These are phyloP conservation scores for Harrya chromipes DNA, from an alignment of 768 basidiomycete species.

Conservation along the genomic window DNA sequence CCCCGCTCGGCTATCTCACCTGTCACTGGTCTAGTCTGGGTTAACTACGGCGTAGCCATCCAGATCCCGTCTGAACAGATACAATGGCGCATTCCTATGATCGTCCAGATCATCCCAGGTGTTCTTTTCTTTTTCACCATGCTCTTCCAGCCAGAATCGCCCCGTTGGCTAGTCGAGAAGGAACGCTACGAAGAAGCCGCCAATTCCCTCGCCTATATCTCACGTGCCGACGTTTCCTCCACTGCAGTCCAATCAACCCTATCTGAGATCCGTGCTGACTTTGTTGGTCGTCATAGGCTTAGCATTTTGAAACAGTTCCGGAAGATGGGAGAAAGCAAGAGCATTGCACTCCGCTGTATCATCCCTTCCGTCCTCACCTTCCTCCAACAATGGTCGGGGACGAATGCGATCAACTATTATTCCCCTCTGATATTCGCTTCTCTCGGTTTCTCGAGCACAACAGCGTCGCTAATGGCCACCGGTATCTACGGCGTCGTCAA, in stretches of 20 bases:
- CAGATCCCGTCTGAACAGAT: slow-evolving; percentile 26
- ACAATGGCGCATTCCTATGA: slow-evolving; percentile 40
- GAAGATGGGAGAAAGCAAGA: slow-evolving; percentile 34
- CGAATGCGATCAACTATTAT: slow-evolving; percentile 43
- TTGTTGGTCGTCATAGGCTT: slow-evolving; percentile 29
- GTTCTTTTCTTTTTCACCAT: slow-evolving; percentile 35
- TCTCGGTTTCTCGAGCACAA: slow-evolving; percentile 34
- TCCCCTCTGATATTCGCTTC: slow-evolving; percentile 35
- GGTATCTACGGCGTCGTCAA: slow-evolving; percentile 43
- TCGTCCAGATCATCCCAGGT: slow-evolving; percentile 39
- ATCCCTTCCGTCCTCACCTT: slow-evolving; percentile 34
- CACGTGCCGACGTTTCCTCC: slow-evolving; percentile 22
- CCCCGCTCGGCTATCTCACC: not conserved
- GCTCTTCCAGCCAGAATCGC: slow-evolving; percentile 40
- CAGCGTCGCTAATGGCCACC: slow-evolving; percentile 36
- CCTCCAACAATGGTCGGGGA: slow-evolving; percentile 41
- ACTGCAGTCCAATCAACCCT: slow-evolving; percentile 30
- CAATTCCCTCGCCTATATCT: slow-evolving; percentile 30
- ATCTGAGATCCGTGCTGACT: slow-evolving; percentile 35
- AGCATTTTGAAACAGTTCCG: slow-evolving; percentile 25
- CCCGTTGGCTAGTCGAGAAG: slow-evolving; percentile 39
- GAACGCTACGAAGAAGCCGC: slow-evolving; percentile 35
- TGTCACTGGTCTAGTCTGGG: slow-evolving; percentile 28
- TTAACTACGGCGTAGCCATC: slow-evolving; percentile 34
- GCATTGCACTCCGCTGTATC: slow-evolving; percentile 29